Evolutionary conservation across 768 basidiomycete genomes (phyloP), one percentile per base, ranked within the genome.

Genomic region (Phanerochaete sordida): DNA sequence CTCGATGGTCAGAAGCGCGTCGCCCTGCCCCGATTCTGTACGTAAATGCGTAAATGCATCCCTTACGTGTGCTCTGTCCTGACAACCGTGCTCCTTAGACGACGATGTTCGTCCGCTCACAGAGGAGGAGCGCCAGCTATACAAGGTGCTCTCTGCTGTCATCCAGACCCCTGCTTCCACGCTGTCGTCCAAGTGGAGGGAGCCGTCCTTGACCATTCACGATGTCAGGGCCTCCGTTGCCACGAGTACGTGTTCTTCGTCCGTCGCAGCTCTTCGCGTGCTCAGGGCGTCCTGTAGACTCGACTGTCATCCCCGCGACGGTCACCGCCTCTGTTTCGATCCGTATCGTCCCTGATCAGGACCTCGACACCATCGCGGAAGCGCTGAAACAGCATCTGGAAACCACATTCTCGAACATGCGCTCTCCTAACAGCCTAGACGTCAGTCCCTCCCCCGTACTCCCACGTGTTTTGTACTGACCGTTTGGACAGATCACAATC

Each of bases 281-380:
- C 26, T 24, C 27, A 7, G 43, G 49, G 23, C 5, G 31, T 21
- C 19, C 6, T 11, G 7, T 52, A 93, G 91, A 92, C 69, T 77
- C 89, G 3, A 96, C 96, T 1, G 86, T 98, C 60, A 98, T 98
- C 47, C 95, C 96, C 0, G 84, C 86, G 1, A 81, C 78, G 9
- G 93, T 96, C 27, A 84, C 82, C n/a, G 85, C 95, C 1, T 87
- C 91, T 62, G 81, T 98, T 6, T 96, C 93, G 4, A 73, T 98
- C 60, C 91, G 96, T 13, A 90, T 98, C 64, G 96, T 99, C 0
- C 96, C 96, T 1, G 93, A 98, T 68, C 96, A 98, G 72, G 83
- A 87, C 57, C 75, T 95, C 3, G 83, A 88, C 7, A 79, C 76
- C 3, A 86, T 96, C 60, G 83, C 86, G 3, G 75, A 76, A 16